phyloP scores from a whole-genome alignment of 768 basidiomycete genomes.

The Auricularia cornea region DNA sequence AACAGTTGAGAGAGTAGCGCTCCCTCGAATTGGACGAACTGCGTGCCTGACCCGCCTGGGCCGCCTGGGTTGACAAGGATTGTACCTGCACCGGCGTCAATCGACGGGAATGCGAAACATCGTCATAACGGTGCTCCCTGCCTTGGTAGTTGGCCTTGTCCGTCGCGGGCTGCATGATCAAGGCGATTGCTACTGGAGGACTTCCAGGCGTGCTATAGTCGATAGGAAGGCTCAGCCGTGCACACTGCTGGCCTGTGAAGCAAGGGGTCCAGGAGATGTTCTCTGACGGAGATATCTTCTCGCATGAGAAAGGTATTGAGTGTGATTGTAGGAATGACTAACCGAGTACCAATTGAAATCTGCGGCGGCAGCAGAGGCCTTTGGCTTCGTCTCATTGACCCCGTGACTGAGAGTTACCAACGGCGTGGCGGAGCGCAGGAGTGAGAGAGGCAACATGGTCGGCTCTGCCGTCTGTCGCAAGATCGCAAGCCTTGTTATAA shows the following conservation, averaged over 20 bases:
- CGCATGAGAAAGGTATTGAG: too few relatives aligned
- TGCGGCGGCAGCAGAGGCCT: too few relatives aligned
- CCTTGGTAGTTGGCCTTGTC: neutral
- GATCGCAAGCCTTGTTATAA: too few relatives aligned
- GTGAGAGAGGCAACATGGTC: too few relatives aligned
- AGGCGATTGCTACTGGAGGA: neutral
- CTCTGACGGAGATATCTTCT: neutral
- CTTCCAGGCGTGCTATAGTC: neutral
- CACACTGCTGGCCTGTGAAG: neutral
- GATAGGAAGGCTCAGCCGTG: neutral
- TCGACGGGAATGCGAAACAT: neutral
- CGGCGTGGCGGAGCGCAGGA: too few relatives aligned
- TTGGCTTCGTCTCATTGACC: too few relatives aligned
- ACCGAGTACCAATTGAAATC: too few relatives aligned
- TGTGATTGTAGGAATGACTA: too few relatives aligned
- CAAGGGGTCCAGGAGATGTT: neutral
- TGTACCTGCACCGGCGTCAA: neutral
- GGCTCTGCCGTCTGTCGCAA: too few relatives aligned
- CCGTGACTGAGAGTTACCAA: too few relatives aligned
- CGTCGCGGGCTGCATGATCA: neutral
- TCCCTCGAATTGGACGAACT: neutral
- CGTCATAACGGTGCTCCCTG: neutral
- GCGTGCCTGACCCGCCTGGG: conserved; percentile 11
- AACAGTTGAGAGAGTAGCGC: conserved; percentile 4
- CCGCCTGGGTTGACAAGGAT: conserved; percentile 7